Evolutionary conservation across 768 basidiomycete species (phyloP), one percentile per base, ranked within the genome.

Genomic region (Coprinopsis cinerea): DNA sequence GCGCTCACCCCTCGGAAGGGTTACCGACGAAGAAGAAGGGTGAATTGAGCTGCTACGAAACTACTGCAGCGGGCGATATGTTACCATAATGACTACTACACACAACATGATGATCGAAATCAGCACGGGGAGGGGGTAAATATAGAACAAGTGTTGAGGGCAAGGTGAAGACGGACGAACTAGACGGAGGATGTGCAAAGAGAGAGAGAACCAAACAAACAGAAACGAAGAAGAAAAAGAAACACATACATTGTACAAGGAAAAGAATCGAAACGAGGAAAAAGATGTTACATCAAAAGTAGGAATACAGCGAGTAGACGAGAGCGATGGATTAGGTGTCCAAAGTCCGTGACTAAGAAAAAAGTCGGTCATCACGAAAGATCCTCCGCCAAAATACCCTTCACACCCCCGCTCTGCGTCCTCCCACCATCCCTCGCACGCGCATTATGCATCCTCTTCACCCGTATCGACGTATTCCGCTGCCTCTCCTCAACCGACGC

Each of bases 351-450:
- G n/a, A n/a, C 9, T n/a, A 34, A n/a, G n/a, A 34, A 34, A 34
- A 34, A 34, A 34, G 9, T n/a, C 9, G 9, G n/a, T n/a, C 9
- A 9, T 34, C 30, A 34, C 30, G 30, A 40, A 18, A 51, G 30
- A 50, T 67, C 66, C 56, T 77, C 69, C 55, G 77, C 75, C 61
- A 83, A 63, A 41, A 89, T 73, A 10, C 84, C 88, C 59, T 80
- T 83, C 25, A 91, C 85, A n/a, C 88, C 88, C 1, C 88, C 88
- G 59, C 88, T 91, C 69, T 88, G 85, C 53, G 88, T 91, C 57
- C 88, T 71, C 32, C 88, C 88, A 2, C 88, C 88, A 64, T 90
- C 85, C 50, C 86, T 73, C 42, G 82, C 88, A 35, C 84, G 77
- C 23, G 82, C 77, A 2, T 76, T 82, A 59, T 86, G 82, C 85